Evolutionary conservation across 2,329 filamentous ascomycete genomes (phyloP).

Genomic region (Corynespora cassiicola): DNA sequence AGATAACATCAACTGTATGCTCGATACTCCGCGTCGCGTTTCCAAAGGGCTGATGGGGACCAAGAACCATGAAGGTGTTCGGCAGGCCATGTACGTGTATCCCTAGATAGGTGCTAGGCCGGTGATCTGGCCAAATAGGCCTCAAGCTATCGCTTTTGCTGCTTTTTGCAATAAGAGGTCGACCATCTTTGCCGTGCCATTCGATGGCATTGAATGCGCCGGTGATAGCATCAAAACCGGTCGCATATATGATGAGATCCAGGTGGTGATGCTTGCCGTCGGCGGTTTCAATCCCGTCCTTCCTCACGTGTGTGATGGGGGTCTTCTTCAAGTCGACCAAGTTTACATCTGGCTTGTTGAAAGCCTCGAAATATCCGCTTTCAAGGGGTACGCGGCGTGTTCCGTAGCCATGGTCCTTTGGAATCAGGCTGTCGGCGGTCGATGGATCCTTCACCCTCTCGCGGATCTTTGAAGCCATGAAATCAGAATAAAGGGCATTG

Average conservation of each 20-base stretch:
- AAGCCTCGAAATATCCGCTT: conserved; percentile 49
- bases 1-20: conserved; percentile 50
- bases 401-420: conserved; percentile 46
- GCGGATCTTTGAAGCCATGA: conserved; percentile 43
- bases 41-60: conserved; percentile 53
- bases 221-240: conserved; percentile 52
- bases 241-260: conserved; percentile 48
- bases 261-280: conserved; percentile 44
- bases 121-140: conserved; percentile 27
- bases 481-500: conserved; percentile 22
- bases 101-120: conserved; percentile 29
- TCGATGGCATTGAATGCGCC: conserved; percentile 26
- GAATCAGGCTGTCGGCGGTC: conserved; percentile 49
- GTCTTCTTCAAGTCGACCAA: conserved; percentile 47
- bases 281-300: conserved; percentile 44
- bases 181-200: conserved; percentile 26
- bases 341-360: conserved; percentile 46
- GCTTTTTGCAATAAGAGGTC: conserved; percentile 25
- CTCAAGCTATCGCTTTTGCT: conserved; percentile 9
- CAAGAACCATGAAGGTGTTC: conserved; percentile 49
- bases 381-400: conserved; percentile 49
- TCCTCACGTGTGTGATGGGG: conserved; percentile 38
- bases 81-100: conserved; percentile 30
- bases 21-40: conserved; percentile 53
- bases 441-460: conserved; percentile 46